phyloP scores from a whole-genome alignment of 805 yeast genomes.

The Kluyveromyces dobzhanskii region DNA sequence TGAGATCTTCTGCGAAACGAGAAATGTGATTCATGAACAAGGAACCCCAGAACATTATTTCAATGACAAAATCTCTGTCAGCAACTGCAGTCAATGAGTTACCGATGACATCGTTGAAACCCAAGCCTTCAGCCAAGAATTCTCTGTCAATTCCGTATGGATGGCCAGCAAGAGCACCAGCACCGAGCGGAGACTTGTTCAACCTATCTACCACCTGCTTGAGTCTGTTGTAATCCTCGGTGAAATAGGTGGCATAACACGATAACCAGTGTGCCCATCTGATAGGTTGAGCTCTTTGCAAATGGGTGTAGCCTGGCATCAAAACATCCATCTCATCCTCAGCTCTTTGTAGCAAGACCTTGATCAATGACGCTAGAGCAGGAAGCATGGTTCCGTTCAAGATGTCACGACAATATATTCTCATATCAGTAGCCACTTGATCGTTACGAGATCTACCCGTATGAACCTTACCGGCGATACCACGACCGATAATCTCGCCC shows the following conservation, averaged over 20 bases:
- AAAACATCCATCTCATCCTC: slow-evolving; percentile 78
- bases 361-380: slow-evolving; percentile 53
- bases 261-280: slow-evolving; percentile 98
- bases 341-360: slow-evolving; percentile 65
- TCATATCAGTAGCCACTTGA: slow-evolving; percentile 98
- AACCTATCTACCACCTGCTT: slow-evolving; percentile 72
- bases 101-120: slow-evolving; percentile 82
- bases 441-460: slow-evolving; percentile 99
- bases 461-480: slow-evolving; percentile 95
- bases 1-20: slow-evolving; percentile 87
- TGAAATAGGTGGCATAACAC: slow-evolving; percentile 88
- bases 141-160: slow-evolving; percentile 99
- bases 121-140: slow-evolving; percentile 69
- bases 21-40: slow-evolving; percentile 94
- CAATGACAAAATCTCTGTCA: slow-evolving; percentile 96
- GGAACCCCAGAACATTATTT: slow-evolving; percentile 91
- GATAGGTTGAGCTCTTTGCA: slow-evolving; percentile 99
- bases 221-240: slow-evolving; percentile 82
- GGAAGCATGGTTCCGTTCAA: slow-evolving; percentile 48
- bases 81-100: slow-evolving; percentile 95
- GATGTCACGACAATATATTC: slow-evolving; percentile 81
- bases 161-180: slow-evolving; percentile 98
- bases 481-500: slow-evolving; percentile 91
- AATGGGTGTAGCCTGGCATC: slow-evolving; percentile 99
- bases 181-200: slow-evolving; percentile 86